Evolutionary conservation across 176 grass and related monocot species (phyloP).

Genomic region (Calamus simplicifolius): DNA sequence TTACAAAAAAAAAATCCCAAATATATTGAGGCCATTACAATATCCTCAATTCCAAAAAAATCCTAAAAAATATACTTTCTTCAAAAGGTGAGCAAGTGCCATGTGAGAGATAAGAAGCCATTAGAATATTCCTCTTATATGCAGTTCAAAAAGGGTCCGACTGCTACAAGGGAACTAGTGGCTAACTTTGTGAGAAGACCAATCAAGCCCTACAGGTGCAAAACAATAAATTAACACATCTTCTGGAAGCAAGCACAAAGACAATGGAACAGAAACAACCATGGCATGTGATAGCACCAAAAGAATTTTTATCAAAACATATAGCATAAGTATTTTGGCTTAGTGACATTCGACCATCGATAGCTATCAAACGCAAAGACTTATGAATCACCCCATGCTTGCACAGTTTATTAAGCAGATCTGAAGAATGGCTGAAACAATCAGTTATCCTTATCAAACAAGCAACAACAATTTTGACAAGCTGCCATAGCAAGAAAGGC

Average conservation of each 20-base stretch:
- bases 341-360: conserved; percentile 36
- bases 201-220: conserved; percentile 60
- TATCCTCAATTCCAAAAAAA: too few species aligned
- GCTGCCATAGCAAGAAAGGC: conserved; percentile 18
- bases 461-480: conserved; percentile 61
- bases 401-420: conserved; percentile 73
- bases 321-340: conserved; percentile 51
- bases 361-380: conserved; percentile 55
- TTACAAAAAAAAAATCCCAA: too few species aligned
- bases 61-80: too few species aligned
- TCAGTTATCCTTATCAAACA: conserved; percentile 67
- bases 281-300: neutral
- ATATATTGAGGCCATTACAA: too few species aligned
- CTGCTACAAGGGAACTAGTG: conserved; percentile 61
- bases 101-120: conserved; percentile 56
- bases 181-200: conserved; percentile 77
- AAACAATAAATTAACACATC: conserved; percentile 18
- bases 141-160: conserved; percentile 67
- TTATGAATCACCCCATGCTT: conserved; percentile 52
- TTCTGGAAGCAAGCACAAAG: too few species aligned
- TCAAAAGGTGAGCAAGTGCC: conserved; percentile 45
- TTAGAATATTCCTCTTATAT: conserved; percentile 70
- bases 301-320: conserved; percentile 26
- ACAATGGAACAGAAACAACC: too few species aligned
- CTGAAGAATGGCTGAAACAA: conserved; percentile 46